Conservation (phyloP, 345 rosid species). For the Turritis glabra region DNA sequence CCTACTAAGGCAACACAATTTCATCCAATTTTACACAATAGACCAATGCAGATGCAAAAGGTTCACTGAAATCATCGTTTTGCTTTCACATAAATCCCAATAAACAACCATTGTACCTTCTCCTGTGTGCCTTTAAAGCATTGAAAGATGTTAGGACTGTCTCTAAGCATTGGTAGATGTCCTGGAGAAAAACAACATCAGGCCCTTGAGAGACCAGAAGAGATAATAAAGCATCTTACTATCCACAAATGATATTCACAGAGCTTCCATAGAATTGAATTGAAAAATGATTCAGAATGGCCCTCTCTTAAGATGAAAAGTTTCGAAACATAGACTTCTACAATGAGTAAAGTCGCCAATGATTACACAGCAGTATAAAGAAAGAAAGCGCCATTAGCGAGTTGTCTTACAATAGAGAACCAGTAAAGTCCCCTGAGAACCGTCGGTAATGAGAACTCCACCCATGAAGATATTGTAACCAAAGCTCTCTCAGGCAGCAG, state of each 20-base stretch:
- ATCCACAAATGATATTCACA: conserved; percentile 1
- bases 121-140: conserved; percentile 85
- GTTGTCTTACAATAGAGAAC: conserved; percentile 97
- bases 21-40: conserved; percentile 4
- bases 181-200: conserved; percentile 94
- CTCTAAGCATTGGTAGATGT: conserved; percentile 73
- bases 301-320: conserved; percentile 31
- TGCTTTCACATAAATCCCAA: conserved; percentile 54
- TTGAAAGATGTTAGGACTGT: conserved; percentile 75
- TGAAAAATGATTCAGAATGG: conserved; percentile 24
- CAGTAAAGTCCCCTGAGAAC: conserved; percentile 84
- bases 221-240: conserved; percentile 21
- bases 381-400: conserved; percentile 70
- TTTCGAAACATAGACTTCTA: conserved; percentile 41
- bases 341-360: conserved; percentile 51
- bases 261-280: background rate
- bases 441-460: conserved; percentile 66
- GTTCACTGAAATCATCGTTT: conserved; percentile 20
- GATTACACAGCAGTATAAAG: conserved; percentile 46
- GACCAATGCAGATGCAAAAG: background rate
- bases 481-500: conserved; percentile 66
- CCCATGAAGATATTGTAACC: conserved; percentile 53
- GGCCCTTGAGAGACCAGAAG: conserved; percentile 49
- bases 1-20: background rate
- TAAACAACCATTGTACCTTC: conserved; percentile 97